These are phyloP conservation scores for Podila verticillata DNA, from an alignment of 192 early-diverging fungal genomes.

Conservation along the genomic window DNA sequence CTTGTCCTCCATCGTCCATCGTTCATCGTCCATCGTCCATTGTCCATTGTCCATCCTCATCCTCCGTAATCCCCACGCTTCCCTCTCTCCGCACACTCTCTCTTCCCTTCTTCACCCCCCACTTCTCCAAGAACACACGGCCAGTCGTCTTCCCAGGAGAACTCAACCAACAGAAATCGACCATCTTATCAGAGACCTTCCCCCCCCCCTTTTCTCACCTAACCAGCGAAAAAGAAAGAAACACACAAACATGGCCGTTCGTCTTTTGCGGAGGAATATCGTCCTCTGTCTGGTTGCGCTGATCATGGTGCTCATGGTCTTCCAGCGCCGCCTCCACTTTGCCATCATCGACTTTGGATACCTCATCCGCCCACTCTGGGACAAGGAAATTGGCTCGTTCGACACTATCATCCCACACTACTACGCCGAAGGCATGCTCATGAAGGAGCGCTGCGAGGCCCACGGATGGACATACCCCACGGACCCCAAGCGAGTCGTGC, in stretches of 20 bases:
- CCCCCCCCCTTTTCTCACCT: background rate
- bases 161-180: too few relatives aligned
- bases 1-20: too few relatives aligned
- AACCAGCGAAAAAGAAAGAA: background rate
- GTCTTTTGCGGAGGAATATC: too few relatives aligned
- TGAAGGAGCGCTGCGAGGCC: conserved; percentile 50
- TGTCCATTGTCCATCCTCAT: too few relatives aligned
- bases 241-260: too few relatives aligned
- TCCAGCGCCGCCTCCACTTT: conserved; percentile 2
- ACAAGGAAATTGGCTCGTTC: conserved; percentile 25
- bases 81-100: too few relatives aligned
- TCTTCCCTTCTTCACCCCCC: background rate
- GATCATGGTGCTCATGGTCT: background rate
- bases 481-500: background rate
- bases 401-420: conserved; percentile 54
- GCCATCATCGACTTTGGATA: conserved; percentile 52
- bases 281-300: background rate
- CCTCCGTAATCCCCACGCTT: too few relatives aligned
- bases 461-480: conserved; percentile 59
- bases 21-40: too few relatives aligned
- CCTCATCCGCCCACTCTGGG: conserved; percentile 58
- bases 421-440: conserved; percentile 53
- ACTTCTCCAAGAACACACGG: too few relatives aligned
- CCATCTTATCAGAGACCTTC: too few relatives aligned
- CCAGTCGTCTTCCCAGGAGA: too few relatives aligned